Evolutionary conservation across 2,329 filamentous ascomycete species (phyloP), one percentile per base, ranked within the genome.

Genomic region (Trichoderma cornu-damae): DNA sequence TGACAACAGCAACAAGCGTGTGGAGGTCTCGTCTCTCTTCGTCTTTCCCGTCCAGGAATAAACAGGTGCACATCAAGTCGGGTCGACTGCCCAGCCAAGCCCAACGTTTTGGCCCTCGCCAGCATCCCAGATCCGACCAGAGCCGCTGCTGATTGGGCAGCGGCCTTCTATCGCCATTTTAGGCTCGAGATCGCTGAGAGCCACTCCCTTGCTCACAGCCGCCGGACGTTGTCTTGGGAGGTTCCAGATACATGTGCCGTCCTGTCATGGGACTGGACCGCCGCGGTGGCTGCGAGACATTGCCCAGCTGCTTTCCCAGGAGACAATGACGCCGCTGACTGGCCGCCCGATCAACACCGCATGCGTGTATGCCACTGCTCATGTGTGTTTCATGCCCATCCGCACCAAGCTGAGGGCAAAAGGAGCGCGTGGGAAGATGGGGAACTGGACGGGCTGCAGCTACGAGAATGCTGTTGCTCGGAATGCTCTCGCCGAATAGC

Each of bases 201-300:
- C 50, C 50, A 54, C 40, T 54, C 40, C 50, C 40, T n/a, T 37
- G 28, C 51, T 47, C 51, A 28, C 40, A 53, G 50, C 38, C 52
- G 53, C 44, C 44, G 43, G 22, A n/a, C 42, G 53, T 26, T 48
- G 44, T 48, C 34, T 40, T 49, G 52, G 5, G 18, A 57, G 28
- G 49, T 52, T 49, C 53, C 53, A 49, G 38, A 43, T 49, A 56
- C 53, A 48, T 49, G 44, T 56, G 43, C 44, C 44, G 54, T 50
- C 35, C 54, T 50, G 46, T 57, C 54, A 57, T 50, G 54, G 46
- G 54, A 57, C 54, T 57, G 54, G 51, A 14, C 32, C 42, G 26
- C 28, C 30, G 12, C 20, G 51, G 54, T 51, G 54, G 46, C 54
- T 51, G 54, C 54, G 54, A 57, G 54, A 57, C 54, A 57, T 57